These are phyloP conservation scores for Tricholomella constricta DNA, from an alignment of 768 basidiomycete species.

Conservation along the genomic window DNA sequence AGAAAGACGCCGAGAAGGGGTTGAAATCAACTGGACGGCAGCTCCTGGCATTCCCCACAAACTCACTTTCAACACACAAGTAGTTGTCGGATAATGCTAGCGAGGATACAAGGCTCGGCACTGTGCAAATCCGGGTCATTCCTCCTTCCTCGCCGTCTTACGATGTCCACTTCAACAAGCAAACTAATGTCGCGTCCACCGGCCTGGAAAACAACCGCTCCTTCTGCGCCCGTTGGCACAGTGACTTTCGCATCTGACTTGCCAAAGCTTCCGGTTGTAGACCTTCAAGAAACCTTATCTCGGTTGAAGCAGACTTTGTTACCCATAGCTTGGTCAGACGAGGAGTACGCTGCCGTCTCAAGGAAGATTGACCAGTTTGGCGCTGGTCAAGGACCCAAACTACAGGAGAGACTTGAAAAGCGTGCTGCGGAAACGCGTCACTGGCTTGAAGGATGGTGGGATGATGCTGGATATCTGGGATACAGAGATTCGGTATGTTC, in stretches of 20 bases:
- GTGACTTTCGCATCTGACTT: constrained; percentile 66
- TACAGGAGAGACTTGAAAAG: constrained; percentile 66
- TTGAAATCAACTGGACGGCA: constrained; percentile 11
- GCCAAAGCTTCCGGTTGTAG: constrained; percentile 75
- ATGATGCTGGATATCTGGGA: constrained; percentile 76
- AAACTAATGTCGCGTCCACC: constrained; percentile 38
- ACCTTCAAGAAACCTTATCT: constrained; percentile 62
- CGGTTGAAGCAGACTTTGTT: constrained; percentile 70
- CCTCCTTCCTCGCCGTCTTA: constrained; percentile 2
- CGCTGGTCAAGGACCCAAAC: constrained; percentile 43
- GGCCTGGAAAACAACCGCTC: constrained; percentile 76
- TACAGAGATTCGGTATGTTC: constrained; percentile 80
- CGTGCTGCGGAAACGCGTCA: constrained; percentile 59
- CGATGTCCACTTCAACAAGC: constrained; percentile 23
- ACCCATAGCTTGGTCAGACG: constrained; percentile 68
- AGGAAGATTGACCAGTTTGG: constrained; percentile 72
- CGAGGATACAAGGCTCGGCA: constrained; percentile 5
- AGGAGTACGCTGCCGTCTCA: constrained; percentile 56
- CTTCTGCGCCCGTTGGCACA: constrained; percentile 50
- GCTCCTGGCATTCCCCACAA: background rate
- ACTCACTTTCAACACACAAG: background rate
- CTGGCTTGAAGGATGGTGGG: constrained; percentile 98
- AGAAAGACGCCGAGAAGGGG: constrained; percentile 20
- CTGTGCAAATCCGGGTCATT: constrained; percentile 1
- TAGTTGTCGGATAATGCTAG: constrained; percentile 10